Evolutionary conservation across 148 eudicot genomes (phyloP).

Genomic region (Diospyros kaki): DNA sequence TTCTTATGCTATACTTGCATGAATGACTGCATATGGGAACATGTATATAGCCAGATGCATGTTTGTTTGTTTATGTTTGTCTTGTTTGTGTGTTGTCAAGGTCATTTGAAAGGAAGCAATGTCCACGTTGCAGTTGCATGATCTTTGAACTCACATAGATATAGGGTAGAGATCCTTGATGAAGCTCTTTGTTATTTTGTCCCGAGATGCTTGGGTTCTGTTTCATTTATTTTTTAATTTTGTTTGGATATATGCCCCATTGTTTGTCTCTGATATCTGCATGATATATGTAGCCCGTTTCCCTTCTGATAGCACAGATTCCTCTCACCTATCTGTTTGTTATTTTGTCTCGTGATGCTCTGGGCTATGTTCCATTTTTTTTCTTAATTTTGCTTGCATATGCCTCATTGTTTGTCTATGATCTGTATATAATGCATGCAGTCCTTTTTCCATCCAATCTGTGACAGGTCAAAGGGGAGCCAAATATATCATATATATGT

Average conservation of each 20-base stretch:
- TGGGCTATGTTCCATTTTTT: background rate
- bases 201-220: background rate
- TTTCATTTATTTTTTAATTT: no score
- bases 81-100: background rate
- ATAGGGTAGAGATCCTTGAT: background rate
- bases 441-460: background rate
- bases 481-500: constrained; percentile 51
- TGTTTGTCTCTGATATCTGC: no score
- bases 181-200: background rate
- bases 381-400: background rate
- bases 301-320: no score
- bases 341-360: no score
- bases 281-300: no score
- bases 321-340: no score
- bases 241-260: background rate
- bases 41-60: background rate
- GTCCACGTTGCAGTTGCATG: background rate
- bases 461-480: constrained; percentile 53
- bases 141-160: background rate
- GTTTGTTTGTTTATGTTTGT: background rate
- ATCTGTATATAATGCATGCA: background rate
- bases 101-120: background rate
- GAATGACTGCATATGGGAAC: background rate
- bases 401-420: background rate
- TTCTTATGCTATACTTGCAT: no score